phyloP scores from a whole-genome alignment of 2,329 filamentous ascomycete genomes.

The Aspergillus intermedius region DNA sequence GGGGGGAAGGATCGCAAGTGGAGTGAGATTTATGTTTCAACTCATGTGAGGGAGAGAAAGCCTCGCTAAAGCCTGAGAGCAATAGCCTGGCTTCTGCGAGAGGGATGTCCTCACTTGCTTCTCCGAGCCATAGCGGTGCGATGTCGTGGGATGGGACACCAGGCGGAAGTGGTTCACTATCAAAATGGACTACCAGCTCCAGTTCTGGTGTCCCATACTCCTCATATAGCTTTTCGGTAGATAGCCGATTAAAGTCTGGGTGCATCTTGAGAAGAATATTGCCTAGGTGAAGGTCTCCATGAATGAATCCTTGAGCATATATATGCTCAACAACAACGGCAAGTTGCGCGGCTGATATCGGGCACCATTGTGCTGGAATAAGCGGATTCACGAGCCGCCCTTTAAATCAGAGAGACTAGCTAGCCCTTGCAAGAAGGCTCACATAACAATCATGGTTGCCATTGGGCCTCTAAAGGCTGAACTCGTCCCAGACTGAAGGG shows the following conservation, averaged over 20 bases:
- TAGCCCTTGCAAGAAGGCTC: conserved; percentile 12
- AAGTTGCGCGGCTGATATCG: conserved; percentile 21
- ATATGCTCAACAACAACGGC: conserved; percentile 25
- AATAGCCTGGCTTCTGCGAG: conserved; percentile 22
- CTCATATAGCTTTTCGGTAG: conserved; percentile 12
- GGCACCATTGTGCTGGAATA: conserved; percentile 20
- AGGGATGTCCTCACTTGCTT: conserved; percentile 23
- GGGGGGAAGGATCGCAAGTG: conserved; percentile 21
- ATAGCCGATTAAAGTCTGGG: conserved; percentile 13
- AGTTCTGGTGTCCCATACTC: conserved; percentile 15
- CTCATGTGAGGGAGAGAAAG: conserved; percentile 24
- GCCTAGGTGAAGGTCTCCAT: conserved; percentile 33
- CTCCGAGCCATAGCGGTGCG: conserved; percentile 30
- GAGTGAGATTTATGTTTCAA: conserved; percentile 22
- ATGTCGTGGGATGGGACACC: conserved; percentile 26
- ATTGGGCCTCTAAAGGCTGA: conserved; percentile 18
- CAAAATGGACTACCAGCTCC: conserved; percentile 14
- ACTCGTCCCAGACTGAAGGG: conserved; percentile 14
- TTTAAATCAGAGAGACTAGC: conserved; percentile 12
- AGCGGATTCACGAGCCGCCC: conserved; percentile 13
- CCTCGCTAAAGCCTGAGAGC: conserved; percentile 34
- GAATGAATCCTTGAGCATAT: conserved; percentile 21
- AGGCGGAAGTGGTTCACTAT: conserved; percentile 16
- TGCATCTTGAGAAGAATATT: conserved; percentile 26
- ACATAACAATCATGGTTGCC: conserved; percentile 20